Conservation (phyloP, 768 basidiomycete genomes). For the Jaapia argillacea region DNA sequence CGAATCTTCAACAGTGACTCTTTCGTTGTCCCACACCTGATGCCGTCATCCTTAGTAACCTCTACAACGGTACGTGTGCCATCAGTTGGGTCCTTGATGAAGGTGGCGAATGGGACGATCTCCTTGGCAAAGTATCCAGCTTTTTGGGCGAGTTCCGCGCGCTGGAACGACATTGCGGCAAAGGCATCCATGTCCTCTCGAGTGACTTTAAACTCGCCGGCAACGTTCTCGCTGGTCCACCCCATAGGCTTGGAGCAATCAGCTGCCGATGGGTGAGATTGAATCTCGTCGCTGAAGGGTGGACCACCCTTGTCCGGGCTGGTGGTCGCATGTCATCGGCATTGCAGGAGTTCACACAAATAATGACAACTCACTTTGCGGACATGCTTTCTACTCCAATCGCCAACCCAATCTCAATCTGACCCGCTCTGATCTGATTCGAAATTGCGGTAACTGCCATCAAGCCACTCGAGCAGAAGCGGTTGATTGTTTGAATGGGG, state of each 20-base stretch:
- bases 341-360: constrained; percentile 11
- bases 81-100: constrained; percentile 44
- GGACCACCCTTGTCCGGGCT: constrained; percentile 61
- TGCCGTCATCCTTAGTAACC: constrained; percentile 66
- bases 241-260: constrained; percentile 74
- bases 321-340: constrained; percentile 11
- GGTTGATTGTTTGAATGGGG: constrained; percentile 65
- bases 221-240: constrained; percentile 86
- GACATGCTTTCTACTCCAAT: constrained; percentile 87
- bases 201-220: constrained; percentile 58
- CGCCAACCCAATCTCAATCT: constrained; percentile 73
- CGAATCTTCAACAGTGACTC: constrained; percentile 54
- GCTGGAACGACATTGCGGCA: constrained; percentile 68
- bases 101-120: constrained; percentile 69
- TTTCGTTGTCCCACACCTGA: constrained; percentile 64
- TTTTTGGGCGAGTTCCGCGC: constrained; percentile 66
- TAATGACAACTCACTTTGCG: constrained; percentile 38
- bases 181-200: constrained; percentile 70
- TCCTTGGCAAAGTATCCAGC: constrained; percentile 55
- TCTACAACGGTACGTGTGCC: constrained; percentile 42
- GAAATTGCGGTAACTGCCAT: constrained; percentile 74
- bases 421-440: constrained; percentile 67
- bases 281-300: constrained; percentile 50
- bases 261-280: constrained; percentile 39
- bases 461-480: constrained; percentile 81